These are phyloP conservation scores for Teratosphaeria gauchensis DNA, from an alignment of 2,329 filamentous ascomycete species.

Conservation along the genomic window DNA sequence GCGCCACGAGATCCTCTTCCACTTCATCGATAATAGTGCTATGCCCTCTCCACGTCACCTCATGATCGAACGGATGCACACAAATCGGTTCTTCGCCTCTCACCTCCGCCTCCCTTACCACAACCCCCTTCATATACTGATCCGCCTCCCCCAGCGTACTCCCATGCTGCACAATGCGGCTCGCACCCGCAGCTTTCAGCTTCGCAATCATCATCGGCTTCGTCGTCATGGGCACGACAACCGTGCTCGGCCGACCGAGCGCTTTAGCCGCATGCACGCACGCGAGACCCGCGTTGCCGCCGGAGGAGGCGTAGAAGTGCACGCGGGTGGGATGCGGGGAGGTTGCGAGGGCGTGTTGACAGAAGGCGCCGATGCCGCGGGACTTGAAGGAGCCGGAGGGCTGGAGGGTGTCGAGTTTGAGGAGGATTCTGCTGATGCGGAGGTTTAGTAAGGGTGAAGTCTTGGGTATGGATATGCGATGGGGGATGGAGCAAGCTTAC, in stretches of 20 bases:
- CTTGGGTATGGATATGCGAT: neutral
- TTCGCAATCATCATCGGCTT: slow-evolving; percentile 62
- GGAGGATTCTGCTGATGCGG: slow-evolving; percentile 58
- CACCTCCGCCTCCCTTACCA: slow-evolving; percentile 35
- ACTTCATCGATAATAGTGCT: slow-evolving; percentile 49
- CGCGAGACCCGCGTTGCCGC: slow-evolving; percentile 77
- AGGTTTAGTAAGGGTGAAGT: slow-evolving; percentile 6
- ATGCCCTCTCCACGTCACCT: slow-evolving; percentile 58
- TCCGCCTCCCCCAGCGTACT: slow-evolving; percentile 62
- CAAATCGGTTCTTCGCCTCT: slow-evolving; percentile 49
- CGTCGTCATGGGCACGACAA: slow-evolving; percentile 61
- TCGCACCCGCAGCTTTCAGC: slow-evolving; percentile 56
- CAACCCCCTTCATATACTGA: slow-evolving; percentile 49
- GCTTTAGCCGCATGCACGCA: slow-evolving; percentile 62
- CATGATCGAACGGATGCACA: slow-evolving; percentile 61
- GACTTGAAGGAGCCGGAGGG: slow-evolving; percentile 83
- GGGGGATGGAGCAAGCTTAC: slow-evolving; percentile 35
- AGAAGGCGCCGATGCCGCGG: slow-evolving; percentile 60
- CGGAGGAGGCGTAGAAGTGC: slow-evolving; percentile 72
- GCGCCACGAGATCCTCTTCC: slow-evolving; percentile 28
- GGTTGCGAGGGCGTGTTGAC: slow-evolving; percentile 41
- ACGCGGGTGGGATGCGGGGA: slow-evolving; percentile 20
- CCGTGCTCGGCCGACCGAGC: slow-evolving; percentile 58
- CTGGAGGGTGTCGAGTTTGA: slow-evolving; percentile 79
- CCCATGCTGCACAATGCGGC: slow-evolving; percentile 59